Percentiles rank a stretch among this genome's conserved stretches.
Conservation (phyloP, 306 rosid species). For the Castanea sativa region DNA sequence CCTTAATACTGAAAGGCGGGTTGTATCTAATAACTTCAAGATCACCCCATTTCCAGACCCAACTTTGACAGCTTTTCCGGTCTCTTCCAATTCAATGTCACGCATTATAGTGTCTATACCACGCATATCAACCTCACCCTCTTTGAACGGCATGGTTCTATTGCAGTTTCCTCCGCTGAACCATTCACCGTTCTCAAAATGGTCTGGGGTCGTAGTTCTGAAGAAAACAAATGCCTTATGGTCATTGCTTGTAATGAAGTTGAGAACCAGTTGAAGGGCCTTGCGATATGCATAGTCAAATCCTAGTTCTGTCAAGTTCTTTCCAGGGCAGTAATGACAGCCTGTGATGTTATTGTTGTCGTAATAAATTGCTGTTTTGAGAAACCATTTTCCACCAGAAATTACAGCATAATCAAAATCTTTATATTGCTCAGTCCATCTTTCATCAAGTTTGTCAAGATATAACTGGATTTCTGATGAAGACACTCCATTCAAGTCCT, state of each 20-base stretch:
- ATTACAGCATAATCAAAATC: conserved; percentile 49
- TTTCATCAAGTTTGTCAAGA: conserved; percentile 53
- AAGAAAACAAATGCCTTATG: conserved; percentile 55
- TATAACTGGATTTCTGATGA: conserved; percentile 58
- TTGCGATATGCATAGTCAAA: conserved; percentile 56
- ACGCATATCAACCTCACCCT: conserved; percentile 33
- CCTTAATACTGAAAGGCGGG: conserved; percentile 60
- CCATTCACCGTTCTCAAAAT: conserved; percentile 87
- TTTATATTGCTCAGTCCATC: conserved; percentile 53
- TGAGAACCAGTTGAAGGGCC: conserved; percentile 39
- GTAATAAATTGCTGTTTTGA: conserved; percentile 67
- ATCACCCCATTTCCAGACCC: conserved; percentile 25
- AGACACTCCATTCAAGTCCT: conserved; percentile 73
- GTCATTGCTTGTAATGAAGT: conserved; percentile 29
- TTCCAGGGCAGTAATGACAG: conserved; percentile 64
- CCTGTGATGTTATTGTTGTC: conserved; percentile 48
- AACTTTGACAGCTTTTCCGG: conserved; percentile 20
- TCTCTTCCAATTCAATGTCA: conserved; percentile 61
- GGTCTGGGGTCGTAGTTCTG: conserved; percentile 79
- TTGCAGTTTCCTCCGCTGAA: conserved; percentile 85
- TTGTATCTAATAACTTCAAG: conserved; percentile 64
- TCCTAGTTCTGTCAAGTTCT: conserved; percentile 63
- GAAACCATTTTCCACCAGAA: conserved; percentile 82
- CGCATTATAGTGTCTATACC: conserved; percentile 50
- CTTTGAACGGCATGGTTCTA: conserved; percentile 68